Percentiles rank a stretch among this genome's conserved stretches.
phyloP scores from a whole-genome alignment of 805 yeast genomes.

The Teunomyces lycoperdinae region DNA sequence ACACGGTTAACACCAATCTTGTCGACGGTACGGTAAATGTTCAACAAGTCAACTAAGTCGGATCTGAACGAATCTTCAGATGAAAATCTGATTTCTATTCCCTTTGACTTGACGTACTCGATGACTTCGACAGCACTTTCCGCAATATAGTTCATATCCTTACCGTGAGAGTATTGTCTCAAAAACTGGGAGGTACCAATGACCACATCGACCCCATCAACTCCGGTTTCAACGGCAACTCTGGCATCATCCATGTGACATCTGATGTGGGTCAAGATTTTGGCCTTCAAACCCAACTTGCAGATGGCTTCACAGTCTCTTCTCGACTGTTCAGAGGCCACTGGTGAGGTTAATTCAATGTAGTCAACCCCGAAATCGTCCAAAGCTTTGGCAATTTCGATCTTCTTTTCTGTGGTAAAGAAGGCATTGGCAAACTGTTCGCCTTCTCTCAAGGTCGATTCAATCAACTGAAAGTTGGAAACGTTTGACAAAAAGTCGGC shows the following conservation, averaged over 20 bases:
- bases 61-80: conserved; percentile 98
- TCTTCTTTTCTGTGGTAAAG: conserved; percentile 90
- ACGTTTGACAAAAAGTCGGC: conserved; percentile 90
- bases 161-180: conserved; percentile 94
- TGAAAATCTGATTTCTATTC: conserved; percentile 93
- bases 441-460: conserved; percentile 95
- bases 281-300: conserved; percentile 92
- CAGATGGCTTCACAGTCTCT: conserved; percentile 97
- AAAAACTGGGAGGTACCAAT: conserved; percentile 96
- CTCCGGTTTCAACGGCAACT: conserved; percentile 97
- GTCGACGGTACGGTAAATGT: conserved; percentile 94
- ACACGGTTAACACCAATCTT: conserved; percentile 97
- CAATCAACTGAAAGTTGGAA: conserved; percentile 83
- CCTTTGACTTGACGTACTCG: conserved; percentile 94
- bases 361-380: conserved; percentile 98
- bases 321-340: conserved; percentile 92
- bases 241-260: conserved; percentile 99
- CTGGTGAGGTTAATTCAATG: conserved; percentile 96
- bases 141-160: conserved; percentile 97
- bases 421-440: conserved; percentile 98
- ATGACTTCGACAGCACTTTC: conserved; percentile 94
- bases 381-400: conserved; percentile 93
- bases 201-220: conserved; percentile 98
- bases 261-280: conserved; percentile 93
- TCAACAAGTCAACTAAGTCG: conserved; percentile 90